Percentiles rank a stretch among this genome's conserved stretches.
Conservation (phyloP, 2,329 filamentous ascomycete genomes). For the Magnaporthiopsis rhizophila region DNA sequence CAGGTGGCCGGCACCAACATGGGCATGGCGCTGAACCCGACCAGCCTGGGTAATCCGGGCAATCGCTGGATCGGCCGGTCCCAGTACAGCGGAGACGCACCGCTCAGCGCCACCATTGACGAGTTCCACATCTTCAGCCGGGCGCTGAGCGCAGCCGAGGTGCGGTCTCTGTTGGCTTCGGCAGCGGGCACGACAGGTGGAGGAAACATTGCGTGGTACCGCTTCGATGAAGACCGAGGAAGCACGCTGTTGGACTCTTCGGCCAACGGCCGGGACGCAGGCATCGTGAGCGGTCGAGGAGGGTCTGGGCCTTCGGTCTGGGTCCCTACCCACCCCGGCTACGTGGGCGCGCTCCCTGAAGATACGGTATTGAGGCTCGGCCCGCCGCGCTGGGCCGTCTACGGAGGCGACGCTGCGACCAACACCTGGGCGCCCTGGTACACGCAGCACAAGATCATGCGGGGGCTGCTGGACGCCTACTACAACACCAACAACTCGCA, state of each 20-base stretch:
- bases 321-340: slow-evolving; percentile 22
- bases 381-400: slow-evolving; percentile 24
- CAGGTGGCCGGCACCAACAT: slow-evolving; percentile 12
- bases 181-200: slow-evolving; percentile 13
- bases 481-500: slow-evolving; percentile 25
- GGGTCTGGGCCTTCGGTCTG: slow-evolving; percentile 15
- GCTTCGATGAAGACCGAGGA: slow-evolving; percentile 13
- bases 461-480: slow-evolving; percentile 24
- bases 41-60: slow-evolving; percentile 13
- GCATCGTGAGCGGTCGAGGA: slow-evolving; percentile 6
- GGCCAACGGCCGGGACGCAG: slow-evolving; percentile 11
- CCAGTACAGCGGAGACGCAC: slow-evolving; percentile 11
- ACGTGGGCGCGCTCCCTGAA: slow-evolving; percentile 23
- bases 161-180: slow-evolving; percentile 13
- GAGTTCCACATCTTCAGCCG: slow-evolving; percentile 17
- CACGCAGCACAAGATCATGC: slow-evolving; percentile 26
- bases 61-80: slow-evolving; percentile 18
- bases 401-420: slow-evolving; percentile 18
- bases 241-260: slow-evolving; percentile 13
- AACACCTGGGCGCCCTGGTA: slow-evolving; percentile 27
- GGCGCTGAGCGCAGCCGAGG: slow-evolving; percentile 12
- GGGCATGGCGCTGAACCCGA: slow-evolving; percentile 13
- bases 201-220: slow-evolving; percentile 17
- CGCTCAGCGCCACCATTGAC: slow-evolving; percentile 14
- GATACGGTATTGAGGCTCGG: slow-evolving; percentile 24